Percentiles rank a stretch among this genome's conserved stretches.
phyloP scores from a whole-genome alignment of 75 land plant genomes.

The Cupressus sempervirens region DNA sequence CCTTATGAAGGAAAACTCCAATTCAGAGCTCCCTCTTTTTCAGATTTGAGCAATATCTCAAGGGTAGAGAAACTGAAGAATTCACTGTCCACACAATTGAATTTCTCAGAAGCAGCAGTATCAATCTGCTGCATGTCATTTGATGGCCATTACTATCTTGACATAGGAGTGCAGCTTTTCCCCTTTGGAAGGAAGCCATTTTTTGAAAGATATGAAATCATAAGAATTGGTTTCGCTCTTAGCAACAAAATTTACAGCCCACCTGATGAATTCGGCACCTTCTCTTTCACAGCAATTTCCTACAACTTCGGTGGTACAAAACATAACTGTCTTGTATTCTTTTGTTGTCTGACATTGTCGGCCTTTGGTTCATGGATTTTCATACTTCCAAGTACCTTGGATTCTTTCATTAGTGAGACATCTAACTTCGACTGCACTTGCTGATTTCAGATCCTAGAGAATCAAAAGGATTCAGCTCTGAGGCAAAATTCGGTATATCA shows the following conservation, averaged over 20 bases:
- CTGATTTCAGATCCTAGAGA: neutral
- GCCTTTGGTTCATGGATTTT: neutral
- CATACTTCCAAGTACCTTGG: neutral
- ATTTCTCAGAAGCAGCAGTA: slow-evolving; percentile 45
- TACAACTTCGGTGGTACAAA: slow-evolving; percentile 49
- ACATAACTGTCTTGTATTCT: neutral
- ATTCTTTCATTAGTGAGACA: neutral
- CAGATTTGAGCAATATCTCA: slow-evolving; percentile 28
- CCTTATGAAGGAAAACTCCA: slow-evolving; percentile 48
- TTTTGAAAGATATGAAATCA: slow-evolving; percentile 45
- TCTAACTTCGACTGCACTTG: neutral
- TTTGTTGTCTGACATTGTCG: neutral
- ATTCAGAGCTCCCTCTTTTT: slow-evolving; percentile 48
- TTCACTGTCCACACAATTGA: slow-evolving; percentile 36
- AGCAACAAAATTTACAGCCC: slow-evolving; percentile 65
- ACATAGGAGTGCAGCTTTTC: slow-evolving; percentile 46
- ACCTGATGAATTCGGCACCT: slow-evolving; percentile 58
- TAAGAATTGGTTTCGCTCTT: slow-evolving; percentile 44
- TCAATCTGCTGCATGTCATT: slow-evolving; percentile 39
- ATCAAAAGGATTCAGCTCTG: neutral
- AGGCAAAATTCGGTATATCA: neutral
- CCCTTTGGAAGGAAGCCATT: slow-evolving; percentile 30
- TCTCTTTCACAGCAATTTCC: slow-evolving; percentile 45
- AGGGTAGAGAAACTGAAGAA: slow-evolving; percentile 36
- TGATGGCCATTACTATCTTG: slow-evolving; percentile 46